Conservation (phyloP, 345 rosid species). For the Sisymbrium altissimum region DNA sequence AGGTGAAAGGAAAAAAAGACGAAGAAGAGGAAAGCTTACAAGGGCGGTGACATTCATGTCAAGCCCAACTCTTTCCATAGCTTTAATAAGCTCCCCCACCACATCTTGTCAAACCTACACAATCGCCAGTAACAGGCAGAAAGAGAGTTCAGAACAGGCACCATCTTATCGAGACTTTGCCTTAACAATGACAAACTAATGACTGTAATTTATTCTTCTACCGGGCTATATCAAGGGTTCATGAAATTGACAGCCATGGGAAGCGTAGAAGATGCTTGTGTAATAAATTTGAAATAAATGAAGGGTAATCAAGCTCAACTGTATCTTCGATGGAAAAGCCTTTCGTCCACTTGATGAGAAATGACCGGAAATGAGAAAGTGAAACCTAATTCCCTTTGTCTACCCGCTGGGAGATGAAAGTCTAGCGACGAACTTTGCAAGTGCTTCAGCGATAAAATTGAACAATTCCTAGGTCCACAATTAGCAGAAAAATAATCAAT, state of each 20-base stretch:
- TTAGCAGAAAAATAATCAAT: conserved; percentile 4
- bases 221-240: not conserved
- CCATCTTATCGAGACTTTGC: not conserved
- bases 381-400: conserved; percentile 89
- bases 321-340: conserved; percentile 82
- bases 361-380: conserved; percentile 96
- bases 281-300: not conserved
- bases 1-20: not conserved
- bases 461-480: conserved; percentile 49
- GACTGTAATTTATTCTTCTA: no score
- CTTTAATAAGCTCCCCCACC: conserved; percentile 77
- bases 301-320: conserved; percentile 42
- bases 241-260: not conserved
- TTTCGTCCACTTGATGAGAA: conserved; percentile 90
- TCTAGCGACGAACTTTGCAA: conserved; percentile 75
- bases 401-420: conserved; percentile 53
- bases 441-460: conserved; percentile 66
- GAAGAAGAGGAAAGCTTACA: conserved; percentile 43
- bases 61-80: conserved; percentile 73
- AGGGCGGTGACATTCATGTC: conserved; percentile 90
- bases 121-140: not conserved
- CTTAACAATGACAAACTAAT: conserved; percentile 3
- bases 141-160: not conserved
- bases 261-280: conserved; percentile 1
- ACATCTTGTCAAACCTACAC: conserved; percentile 84